Evolutionary conservation across 192 early-diverging fungal species (phyloP).

Genomic region (Mortierella antarctica): DNA sequence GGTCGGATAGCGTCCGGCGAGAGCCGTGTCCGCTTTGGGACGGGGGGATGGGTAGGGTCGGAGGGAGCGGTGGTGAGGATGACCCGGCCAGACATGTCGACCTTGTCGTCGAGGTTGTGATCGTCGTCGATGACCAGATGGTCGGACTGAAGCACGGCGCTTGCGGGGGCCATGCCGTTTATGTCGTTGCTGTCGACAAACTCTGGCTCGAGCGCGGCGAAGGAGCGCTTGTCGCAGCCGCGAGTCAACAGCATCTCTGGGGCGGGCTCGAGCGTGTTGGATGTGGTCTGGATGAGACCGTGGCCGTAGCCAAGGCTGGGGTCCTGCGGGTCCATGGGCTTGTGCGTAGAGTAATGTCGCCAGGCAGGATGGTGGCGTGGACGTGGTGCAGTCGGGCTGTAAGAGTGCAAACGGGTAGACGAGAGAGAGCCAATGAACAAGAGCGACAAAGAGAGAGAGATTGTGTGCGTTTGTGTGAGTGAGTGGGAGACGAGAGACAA

Average conservation of each 20-base stretch:
- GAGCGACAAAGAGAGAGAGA: no score
- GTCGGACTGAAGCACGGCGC: constrained; percentile 33
- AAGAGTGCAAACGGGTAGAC: background rate
- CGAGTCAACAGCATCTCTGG: constrained; percentile 23
- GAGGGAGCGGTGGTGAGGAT: background rate
- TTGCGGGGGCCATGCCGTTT: constrained; percentile 34
- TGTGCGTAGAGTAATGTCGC: no score
- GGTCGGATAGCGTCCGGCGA: background rate
- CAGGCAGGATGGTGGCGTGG: background rate
- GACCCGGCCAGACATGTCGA: constrained; percentile 19
- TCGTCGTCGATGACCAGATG: constrained; percentile 30
- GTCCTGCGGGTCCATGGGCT: no score
- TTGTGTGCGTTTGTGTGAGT: background rate
- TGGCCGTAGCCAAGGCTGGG: no score
- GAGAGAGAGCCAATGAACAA: no score
- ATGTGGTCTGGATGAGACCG: background rate
- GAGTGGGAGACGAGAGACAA: background rate
- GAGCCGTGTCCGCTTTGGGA: constrained; percentile 6
- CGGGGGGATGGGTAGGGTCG: background rate
- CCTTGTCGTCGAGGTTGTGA: constrained; percentile 14
- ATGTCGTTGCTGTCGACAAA: constrained; percentile 35
- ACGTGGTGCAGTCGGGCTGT: background rate
- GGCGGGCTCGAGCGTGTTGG: constrained; percentile 8
- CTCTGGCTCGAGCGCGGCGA: constrained; percentile 39
- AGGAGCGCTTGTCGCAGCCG: constrained; percentile 26